phyloP scores from a whole-genome alignment of 139 green algal species.

The Auxenochlorella pyrenoidosa region DNA sequence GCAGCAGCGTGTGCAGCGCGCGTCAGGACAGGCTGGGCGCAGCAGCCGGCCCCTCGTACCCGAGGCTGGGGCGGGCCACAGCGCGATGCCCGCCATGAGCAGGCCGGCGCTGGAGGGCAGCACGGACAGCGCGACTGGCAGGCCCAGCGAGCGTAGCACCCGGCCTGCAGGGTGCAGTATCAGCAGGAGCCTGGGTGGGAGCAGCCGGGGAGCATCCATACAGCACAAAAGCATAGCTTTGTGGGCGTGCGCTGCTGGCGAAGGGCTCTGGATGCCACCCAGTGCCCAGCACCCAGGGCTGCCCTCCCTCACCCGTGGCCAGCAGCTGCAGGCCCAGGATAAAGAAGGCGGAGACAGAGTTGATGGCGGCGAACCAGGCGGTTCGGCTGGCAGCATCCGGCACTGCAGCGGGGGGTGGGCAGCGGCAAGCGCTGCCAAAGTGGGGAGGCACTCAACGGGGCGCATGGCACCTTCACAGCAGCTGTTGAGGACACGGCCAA shows the following conservation, averaged over 20 bases:
- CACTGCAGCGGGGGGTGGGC: neutral
- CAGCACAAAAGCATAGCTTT: too few species aligned
- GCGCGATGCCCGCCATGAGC: conserved; percentile 47
- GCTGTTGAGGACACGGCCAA: too few species aligned
- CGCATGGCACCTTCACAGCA: too few species aligned
- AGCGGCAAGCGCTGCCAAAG: too few species aligned
- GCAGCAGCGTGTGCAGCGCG: neutral
- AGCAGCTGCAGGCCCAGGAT: conserved; percentile 66
- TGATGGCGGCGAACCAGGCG: conserved; percentile 72
- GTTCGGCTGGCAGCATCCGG: conserved; percentile 48
- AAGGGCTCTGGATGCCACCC: neutral
- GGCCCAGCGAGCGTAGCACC: conserved; percentile 41
- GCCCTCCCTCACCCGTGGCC: conserved; percentile 35
- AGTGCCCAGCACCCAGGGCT: too few species aligned
- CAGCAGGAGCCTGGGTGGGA: neutral
- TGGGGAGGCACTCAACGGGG: too few species aligned
- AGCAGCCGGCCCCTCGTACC: neutral
- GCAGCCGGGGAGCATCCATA: neutral
- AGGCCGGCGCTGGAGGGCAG: conserved; percentile 27
- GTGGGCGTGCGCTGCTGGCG: neutral
- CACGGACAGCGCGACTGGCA: conserved; percentile 35
- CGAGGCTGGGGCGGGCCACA: neutral
- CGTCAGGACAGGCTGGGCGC: neutral
- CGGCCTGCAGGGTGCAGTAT: conserved; percentile 27
- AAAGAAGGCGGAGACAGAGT: conserved; percentile 60